phyloP scores from a whole-genome alignment of 139 green algal species.

The Chlorella sp. region DNA sequence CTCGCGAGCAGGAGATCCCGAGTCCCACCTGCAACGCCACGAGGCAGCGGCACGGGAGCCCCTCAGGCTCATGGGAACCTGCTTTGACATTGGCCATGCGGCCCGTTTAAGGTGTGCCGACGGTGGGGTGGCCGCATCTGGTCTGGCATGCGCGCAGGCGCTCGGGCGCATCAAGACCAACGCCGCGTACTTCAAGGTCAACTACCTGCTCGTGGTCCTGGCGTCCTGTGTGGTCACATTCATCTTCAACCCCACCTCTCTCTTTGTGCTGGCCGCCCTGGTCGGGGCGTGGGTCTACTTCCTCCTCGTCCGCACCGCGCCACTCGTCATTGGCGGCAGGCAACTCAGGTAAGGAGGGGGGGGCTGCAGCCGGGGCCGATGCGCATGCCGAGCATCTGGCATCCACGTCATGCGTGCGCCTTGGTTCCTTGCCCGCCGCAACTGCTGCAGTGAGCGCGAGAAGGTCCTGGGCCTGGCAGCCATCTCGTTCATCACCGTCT shows the following conservation, averaged over 20 bases:
- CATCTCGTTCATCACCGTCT: constrained; percentile 74
- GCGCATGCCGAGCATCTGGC: background rate
- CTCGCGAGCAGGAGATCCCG: background rate
- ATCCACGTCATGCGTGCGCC: background rate
- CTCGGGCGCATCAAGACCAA: constrained; percentile 77
- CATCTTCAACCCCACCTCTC: constrained; percentile 60
- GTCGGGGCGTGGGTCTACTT: constrained; percentile 76
- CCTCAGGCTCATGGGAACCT: no score
- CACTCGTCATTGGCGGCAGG: constrained; percentile 70
- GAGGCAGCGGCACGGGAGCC: no score
- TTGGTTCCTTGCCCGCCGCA: background rate
- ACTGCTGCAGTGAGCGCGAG: constrained; percentile 66
- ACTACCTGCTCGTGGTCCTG: constrained; percentile 81
- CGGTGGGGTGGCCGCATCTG: background rate
- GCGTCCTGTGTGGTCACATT: constrained; percentile 55
- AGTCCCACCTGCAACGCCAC: no score
- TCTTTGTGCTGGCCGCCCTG: constrained; percentile 73
- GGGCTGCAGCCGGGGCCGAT: no score
- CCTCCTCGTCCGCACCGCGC: constrained; percentile 65
- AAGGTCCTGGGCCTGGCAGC: constrained; percentile 76
- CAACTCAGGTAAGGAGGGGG: constrained; percentile 71
- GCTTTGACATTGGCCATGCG: background rate
- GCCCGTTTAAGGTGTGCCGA: background rate
- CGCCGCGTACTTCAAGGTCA: constrained; percentile 84
- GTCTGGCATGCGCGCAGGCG: constrained; percentile 46